Base-by-base conservation (phyloP, 148 eudicot species). In the Silene uniflora region DNA sequence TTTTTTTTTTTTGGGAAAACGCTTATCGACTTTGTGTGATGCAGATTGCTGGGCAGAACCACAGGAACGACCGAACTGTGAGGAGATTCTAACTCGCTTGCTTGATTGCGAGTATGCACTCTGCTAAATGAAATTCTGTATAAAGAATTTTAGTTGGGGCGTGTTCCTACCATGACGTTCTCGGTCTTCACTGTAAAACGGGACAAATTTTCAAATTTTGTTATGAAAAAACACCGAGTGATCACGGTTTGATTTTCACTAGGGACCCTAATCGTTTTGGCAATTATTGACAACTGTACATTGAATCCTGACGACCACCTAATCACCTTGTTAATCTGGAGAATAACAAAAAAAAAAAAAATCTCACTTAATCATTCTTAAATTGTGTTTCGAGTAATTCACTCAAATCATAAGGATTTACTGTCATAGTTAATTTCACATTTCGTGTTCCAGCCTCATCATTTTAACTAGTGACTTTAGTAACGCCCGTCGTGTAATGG, bases 1-100 rank as follows among this genome's bases (percentile, higher is more conserved):
- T 25, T 18, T 32, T 64, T 23, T 64, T 11, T 24, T 4, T 17
- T 52, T 27, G 58, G 32, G 44, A 25, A 11, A 27, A 10, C 18
- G 63, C 23, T 25, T 24, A 46, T 63, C 24, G 10, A 19, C 17
- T 58, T 24, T 29, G 9, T 75, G 10, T 5, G 17, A 56, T 87
- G 82, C 88, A 95, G 97, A 95, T 85, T 95, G 98, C 81, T 95
- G 98, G 97, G 90, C 91, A 27, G 98, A 94, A 81, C 90, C 98
- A 19, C 78, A 88, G 55, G 90, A 88, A 64, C 81, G 98, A 58
- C 98, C 98, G 13, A 90, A 87, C 77, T 89, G 97, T 67, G 88
- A 84, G 81, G 88, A 90, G 46, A 89, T 95, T 55, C 96, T 92
- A 27, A 80, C 89, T 52, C 96, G 98, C 25, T 76, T 92, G 82